A percentile compares a stretch with the other conserved stretches of the same genome.
Evolutionary conservation across 768 basidiomycete species (phyloP).

Genomic region (Candolleomyces efflorescens): DNA sequence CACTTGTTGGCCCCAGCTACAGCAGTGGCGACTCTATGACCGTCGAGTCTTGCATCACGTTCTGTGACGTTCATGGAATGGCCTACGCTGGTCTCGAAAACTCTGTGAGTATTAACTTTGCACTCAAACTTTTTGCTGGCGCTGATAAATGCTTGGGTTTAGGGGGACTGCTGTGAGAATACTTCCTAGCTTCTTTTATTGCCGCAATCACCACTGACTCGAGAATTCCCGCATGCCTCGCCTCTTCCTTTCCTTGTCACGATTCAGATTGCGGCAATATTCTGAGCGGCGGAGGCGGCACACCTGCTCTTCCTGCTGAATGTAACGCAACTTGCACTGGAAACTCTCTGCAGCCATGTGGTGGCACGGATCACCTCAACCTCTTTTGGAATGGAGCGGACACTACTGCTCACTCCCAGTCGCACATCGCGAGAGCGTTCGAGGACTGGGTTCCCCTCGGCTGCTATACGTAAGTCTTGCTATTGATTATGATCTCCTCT

Average conservation of each 20-base stretch:
- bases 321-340: constrained; percentile 64
- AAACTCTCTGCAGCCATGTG: constrained; percentile 53
- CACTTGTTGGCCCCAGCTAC: constrained; percentile 47
- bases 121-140: not conserved
- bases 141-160: not conserved
- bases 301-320: constrained; percentile 42
- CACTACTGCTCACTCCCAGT: constrained; percentile 51
- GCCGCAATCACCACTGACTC: constrained; percentile 2
- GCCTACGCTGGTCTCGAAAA: constrained; percentile 72
- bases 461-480: constrained; percentile 57
- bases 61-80: constrained; percentile 43
- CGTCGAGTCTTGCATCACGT: constrained; percentile 44
- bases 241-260: not conserved
- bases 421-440: constrained; percentile 29
- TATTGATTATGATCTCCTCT: not conserved
- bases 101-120: constrained; percentile 19
- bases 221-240: too few species aligned
- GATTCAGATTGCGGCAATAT: constrained; percentile 58
- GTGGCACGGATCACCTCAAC: constrained; percentile 54
- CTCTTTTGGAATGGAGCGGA: constrained; percentile 58
- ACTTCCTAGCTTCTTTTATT: constrained; percentile 1
- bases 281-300: constrained; percentile 42
- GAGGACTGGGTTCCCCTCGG: constrained; percentile 69
- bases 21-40: constrained; percentile 55
- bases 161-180: constrained; percentile 29